Evolutionary conservation across 768 basidiomycete species (phyloP).

Genomic region (Psilocybe tampanensis): DNA sequence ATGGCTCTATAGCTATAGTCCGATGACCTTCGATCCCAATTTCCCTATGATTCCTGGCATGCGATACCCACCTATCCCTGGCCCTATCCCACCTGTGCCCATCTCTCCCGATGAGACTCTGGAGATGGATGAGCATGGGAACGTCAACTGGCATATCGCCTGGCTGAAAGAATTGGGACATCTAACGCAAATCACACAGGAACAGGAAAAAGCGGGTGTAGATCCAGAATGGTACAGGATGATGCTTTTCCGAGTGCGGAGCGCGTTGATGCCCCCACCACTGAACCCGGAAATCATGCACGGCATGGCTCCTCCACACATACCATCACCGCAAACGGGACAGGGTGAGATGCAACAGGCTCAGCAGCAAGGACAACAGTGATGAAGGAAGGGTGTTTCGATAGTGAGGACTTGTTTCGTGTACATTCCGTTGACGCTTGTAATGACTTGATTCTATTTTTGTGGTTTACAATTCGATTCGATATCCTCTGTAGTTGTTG

Average conservation of each 20-base stretch:
- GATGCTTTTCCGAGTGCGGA: constrained; percentile 81
- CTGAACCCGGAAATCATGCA: constrained; percentile 57
- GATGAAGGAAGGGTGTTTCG: constrained; percentile 2
- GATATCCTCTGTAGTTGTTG: constrained; percentile 18
- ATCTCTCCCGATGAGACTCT: constrained; percentile 66
- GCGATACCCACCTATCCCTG: constrained; percentile 57
- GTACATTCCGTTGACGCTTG: constrained; percentile 7
- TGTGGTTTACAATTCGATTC: constrained; percentile 9
- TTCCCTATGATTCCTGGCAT: constrained; percentile 70
- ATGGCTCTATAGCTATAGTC: constrained; percentile 18
- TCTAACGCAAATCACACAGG: constrained; percentile 73
- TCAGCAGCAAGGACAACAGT: constrained; percentile 31
- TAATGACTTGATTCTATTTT: constrained; percentile 11
- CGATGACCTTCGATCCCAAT: constrained; percentile 69
- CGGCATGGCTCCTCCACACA: constrained; percentile 42
- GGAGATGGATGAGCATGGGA: constrained; percentile 77
- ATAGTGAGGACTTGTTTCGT: constrained; percentile 15
- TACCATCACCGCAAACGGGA: constrained; percentile 41
- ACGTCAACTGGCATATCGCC: constrained; percentile 77
- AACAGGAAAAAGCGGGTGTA: constrained; percentile 81
- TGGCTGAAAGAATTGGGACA: constrained; percentile 82
- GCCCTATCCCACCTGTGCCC: constrained; percentile 61
- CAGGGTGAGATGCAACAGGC: constrained; percentile 43
- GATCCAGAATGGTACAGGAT: constrained; percentile 86
- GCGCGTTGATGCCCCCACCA: constrained; percentile 64